Conservation (phyloP, 768 basidiomycete species). For the Pluteus cervinus region DNA sequence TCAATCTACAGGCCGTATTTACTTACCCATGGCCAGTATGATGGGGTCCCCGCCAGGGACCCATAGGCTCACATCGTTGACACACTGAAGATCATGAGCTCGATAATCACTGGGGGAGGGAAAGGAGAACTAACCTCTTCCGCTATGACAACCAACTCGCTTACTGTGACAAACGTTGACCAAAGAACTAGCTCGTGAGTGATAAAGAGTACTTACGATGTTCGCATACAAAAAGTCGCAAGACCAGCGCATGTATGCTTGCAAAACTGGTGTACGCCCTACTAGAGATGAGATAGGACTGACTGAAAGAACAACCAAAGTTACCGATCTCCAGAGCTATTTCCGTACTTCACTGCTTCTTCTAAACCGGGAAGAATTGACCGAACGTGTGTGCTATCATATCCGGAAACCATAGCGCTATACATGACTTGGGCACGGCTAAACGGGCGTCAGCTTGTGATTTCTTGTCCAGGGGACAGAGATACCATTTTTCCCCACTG, state of each 20-base stretch:
- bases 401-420: conserved; percentile 59
- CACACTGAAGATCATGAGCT: conserved; percentile 38
- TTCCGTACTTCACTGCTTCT: conserved; percentile 58
- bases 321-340: conserved; percentile 63
- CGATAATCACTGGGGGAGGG: too few species aligned
- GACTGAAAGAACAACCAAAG: conserved; percentile 1
- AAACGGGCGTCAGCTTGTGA: conserved; percentile 7
- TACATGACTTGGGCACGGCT: conserved; percentile 61
- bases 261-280: conserved; percentile 63
- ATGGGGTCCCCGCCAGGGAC: conserved; percentile 47
- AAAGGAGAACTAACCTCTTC: conserved; percentile 55
- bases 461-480: not conserved
- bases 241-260: conserved; percentile 46
- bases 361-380: conserved; percentile 55
- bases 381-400: conserved; percentile 59
- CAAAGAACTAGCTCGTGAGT: not conserved
- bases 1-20: not conserved
- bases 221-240: conserved; percentile 54
- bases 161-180: conserved; percentile 33
- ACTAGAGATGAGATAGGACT: not conserved
- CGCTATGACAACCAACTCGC: conserved; percentile 47
- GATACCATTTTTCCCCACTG: conserved; percentile 62
- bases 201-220: conserved; percentile 37
- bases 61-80: conserved; percentile 51
- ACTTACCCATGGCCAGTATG: conserved; percentile 47